Evolutionary conservation across 257 asterid species (phyloP), one percentile per base, ranked within the genome.

Genomic region (Nicotiana benthamiana): DNA sequence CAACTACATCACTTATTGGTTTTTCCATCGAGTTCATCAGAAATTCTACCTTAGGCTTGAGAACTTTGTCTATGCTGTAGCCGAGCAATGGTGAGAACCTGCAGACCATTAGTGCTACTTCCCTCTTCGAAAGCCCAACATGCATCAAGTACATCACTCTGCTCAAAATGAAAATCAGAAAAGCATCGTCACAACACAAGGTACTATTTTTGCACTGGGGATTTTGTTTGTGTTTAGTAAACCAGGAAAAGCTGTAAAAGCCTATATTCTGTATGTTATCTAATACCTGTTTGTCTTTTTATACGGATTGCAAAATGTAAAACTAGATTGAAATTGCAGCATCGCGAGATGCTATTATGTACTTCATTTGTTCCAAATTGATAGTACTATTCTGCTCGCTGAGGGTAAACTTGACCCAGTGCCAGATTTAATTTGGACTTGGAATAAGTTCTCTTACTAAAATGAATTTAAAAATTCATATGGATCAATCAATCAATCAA

Each of bases 51-150:
- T 95, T 95, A 1, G 99, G 99, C 79, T 85, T 90, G 92, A 92
- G 82, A 54, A 93, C 97, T 81, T 89, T 86, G 36, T 92, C 95
- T 5, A 93, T 84, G 82, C 94, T 91, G 89, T 95, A 95, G 24
- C 99, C 99, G 13, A 95, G 92, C 80, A 95, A 75, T 8, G 99
- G 99, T 6, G 98, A 93, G 84, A 95, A 95, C 46, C 90, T 86
- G 24, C 91, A 80, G 40, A 95, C 90, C 99, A 95, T 95, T 75
- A 82, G 92, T 36, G 87, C 87, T 43, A 95, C 85, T 34, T 95
- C 97, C 87, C 75, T 87, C 84, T 75, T 90, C 3, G 97, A 87
- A 66, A 95, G 70, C 22, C 98, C 99, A 20, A 80, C 83, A 85
- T 84, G 82, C 92, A 80, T 88, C 80, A 95, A 84, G 85, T 91